Base-by-base conservation (phyloP, 2,329 filamentous ascomycete genomes). In the Pezicula rhizophila region DNA sequence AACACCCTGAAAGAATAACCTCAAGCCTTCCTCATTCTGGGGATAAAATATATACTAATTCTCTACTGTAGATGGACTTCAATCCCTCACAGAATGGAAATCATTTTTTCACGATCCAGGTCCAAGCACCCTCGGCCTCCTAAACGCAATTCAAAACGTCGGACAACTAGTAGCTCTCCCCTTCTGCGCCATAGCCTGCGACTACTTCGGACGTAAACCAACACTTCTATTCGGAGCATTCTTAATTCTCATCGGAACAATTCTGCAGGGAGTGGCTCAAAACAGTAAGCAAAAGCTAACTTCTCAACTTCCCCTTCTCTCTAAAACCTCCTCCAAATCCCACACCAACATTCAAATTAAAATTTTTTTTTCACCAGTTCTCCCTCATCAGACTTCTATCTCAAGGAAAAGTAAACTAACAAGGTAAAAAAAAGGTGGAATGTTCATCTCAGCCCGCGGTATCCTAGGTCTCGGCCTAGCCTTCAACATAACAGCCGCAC, bases 31-130 rank as follows among this genome's bases (percentile, higher is more conserved):
- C 18, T 18, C 18, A 18, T 18, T 18, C 18, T 18, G 18, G 18
- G 18, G 3, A 18, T 18, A 18, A 18, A 2, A 23, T 34, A 5
- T 18, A 18, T 18, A 18, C 18, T 18, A 18, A 18, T 18, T 18
- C 18, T 18, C 18, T 18, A 18, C 2, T 2, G 18, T 12, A 54
- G 51, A 77, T 52, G 70, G 68, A 5, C 55, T 77, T 1, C 73
- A 77, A 52, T 64, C 69, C 0, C 60, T 74, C 0, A 57, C 63
- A 0, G 63, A 66, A 12, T 74, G 70, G 70, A 63, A 72, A 33
- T 63, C 65, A n/a, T 73, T 64, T 45, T 68, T 70, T 25, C 57
- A 60, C 23, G 63, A 63, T 33, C 68, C 67, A 0, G 54, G 39
- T 11, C 43, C 52, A 8, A 48, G 46, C n/a, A 52, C 52, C 2